Percentiles rank a stretch among this genome's conserved stretches.
Conservation (phyloP, 768 basidiomycete species). For the Hypholoma fasciculare region DNA sequence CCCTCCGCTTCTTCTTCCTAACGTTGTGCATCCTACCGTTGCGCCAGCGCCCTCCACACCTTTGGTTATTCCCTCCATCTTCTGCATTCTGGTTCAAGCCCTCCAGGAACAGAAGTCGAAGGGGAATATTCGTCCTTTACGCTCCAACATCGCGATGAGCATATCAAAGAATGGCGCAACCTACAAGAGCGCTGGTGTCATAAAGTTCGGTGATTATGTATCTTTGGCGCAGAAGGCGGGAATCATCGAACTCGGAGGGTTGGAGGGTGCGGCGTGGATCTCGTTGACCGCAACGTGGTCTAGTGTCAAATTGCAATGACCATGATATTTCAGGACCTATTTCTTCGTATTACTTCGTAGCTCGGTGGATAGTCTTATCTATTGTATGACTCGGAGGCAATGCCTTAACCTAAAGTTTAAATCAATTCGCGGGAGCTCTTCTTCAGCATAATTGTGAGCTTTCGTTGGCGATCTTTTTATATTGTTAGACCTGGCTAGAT, state of each 20-base stretch:
- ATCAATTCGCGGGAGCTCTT: too few species aligned
- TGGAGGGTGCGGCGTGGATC: conserved; percentile 38
- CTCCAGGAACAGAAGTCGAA: conserved; percentile 30
- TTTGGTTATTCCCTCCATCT: conserved; percentile 18
- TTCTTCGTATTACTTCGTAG: background rate
- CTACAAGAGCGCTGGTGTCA: conserved; percentile 39
- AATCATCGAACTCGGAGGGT: conserved; percentile 42
- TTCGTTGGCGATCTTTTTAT: too few species aligned
- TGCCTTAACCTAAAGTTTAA: too few species aligned
- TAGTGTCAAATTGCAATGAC: background rate
- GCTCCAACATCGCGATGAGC: conserved; percentile 35
- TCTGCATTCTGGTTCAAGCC: conserved; percentile 32
- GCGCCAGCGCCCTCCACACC: background rate
- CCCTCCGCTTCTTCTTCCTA: too few species aligned
- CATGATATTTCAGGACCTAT: background rate
- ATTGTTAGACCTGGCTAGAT: too few species aligned
- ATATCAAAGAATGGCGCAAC: conserved; percentile 27
- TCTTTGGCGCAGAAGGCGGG: conserved; percentile 35
- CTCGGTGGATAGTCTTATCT: too few species aligned
- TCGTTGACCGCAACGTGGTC: conserved; percentile 28
- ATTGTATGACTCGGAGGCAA: too few species aligned
- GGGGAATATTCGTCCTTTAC: conserved; percentile 31
- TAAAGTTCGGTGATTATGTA: conserved; percentile 41
- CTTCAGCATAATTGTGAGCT: too few species aligned
- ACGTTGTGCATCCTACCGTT: too few species aligned